Base-by-base conservation (phyloP, 352 stramenopile species). In the Plasmopara viticola region DNA sequence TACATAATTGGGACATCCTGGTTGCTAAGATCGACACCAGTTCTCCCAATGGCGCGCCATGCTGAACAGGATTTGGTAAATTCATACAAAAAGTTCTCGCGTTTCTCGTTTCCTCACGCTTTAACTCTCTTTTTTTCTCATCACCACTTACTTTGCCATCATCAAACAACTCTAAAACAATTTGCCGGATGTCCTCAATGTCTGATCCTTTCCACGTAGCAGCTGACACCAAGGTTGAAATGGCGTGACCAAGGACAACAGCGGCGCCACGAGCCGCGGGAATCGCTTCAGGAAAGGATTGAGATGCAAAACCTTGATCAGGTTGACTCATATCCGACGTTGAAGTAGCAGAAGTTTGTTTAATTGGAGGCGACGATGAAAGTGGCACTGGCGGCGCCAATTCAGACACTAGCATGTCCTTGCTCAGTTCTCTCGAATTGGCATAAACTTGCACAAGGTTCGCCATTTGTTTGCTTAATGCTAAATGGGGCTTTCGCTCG, bases 371-470 rank as follows among this genome's bases (percentile, higher is more conserved):
- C 20, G 54, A 45, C 6, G 60, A 62, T 12, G 55, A 34, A 29
- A 47, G 43, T 48, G 66, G 63, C 48, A 86, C 72, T 14, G 65
- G 72, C 4, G 80, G 77, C 6, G 80, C 77, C 29, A 93, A 45
- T 47, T 93, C 82, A 0, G 71, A 84, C 31, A 93, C 77, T 10
- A 90, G 49, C 33, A 90, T 74, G 34, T 87, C 79, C 18, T 78
- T 78, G 49, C 64, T 80, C 5, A 89, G 63, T 47, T 86, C 72
- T 41, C 68, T 72, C 2, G 77, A 81, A 29, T 88, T 85, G 1
- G 78, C 67, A 53, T 87, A 93, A n/a, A 84, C 74, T 52, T 86
- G 70, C 0, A 90, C 74, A 9, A 91, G 57, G 20, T 88, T 89
- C 4, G 75, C 63, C 17, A 91, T 51, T 43, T 75, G 54, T n/a